phyloP scores from a whole-genome alignment of 352 stramenopile species.

The Saprolegnia parasitica region DNA sequence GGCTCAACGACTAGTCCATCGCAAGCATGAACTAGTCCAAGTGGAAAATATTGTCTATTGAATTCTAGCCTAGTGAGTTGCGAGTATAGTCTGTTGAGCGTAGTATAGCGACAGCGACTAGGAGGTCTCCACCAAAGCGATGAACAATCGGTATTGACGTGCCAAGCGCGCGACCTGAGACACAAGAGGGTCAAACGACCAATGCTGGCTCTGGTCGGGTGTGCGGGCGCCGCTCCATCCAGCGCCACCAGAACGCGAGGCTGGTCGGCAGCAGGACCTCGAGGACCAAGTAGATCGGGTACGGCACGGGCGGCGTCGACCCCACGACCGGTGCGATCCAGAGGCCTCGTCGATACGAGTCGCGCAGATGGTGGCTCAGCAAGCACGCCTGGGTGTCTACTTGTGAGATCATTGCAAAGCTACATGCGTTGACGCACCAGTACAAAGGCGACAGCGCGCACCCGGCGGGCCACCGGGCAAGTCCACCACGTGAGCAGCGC shows the following conservation, averaged over 20 bases:
- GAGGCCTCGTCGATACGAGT: constrained; percentile 25
- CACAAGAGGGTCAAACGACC: background rate
- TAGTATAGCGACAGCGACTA: too few species aligned
- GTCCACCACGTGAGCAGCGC: background rate
- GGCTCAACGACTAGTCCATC: too few species aligned
- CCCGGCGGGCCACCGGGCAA: background rate
- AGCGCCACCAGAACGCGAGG: constrained; percentile 1
- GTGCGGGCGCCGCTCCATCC: background rate
- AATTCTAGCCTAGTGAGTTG: too few species aligned
- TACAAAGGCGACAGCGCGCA: background rate
- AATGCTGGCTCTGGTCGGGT: constrained; percentile 4
- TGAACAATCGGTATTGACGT: too few species aligned
- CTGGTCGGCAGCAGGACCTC: background rate
- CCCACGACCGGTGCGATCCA: constrained; percentile 23
- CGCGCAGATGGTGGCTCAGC: constrained; percentile 24
- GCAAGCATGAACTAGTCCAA: too few species aligned
- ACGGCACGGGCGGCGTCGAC: constrained; percentile 18
- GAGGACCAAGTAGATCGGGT: constrained; percentile 22
- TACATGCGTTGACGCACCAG: background rate
- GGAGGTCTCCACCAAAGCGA: too few species aligned
- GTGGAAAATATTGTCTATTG: too few species aligned
- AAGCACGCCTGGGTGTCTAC: constrained; percentile 10
- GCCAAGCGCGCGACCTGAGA: too few species aligned
- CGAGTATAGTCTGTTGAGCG: too few species aligned
- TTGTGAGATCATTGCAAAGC: background rate